A percentile compares a stretch with the other conserved stretches of the same genome.
These are phyloP conservation scores for Linum lewisii DNA, from an alignment of 345 rosid genomes.

Conservation along the genomic window DNA sequence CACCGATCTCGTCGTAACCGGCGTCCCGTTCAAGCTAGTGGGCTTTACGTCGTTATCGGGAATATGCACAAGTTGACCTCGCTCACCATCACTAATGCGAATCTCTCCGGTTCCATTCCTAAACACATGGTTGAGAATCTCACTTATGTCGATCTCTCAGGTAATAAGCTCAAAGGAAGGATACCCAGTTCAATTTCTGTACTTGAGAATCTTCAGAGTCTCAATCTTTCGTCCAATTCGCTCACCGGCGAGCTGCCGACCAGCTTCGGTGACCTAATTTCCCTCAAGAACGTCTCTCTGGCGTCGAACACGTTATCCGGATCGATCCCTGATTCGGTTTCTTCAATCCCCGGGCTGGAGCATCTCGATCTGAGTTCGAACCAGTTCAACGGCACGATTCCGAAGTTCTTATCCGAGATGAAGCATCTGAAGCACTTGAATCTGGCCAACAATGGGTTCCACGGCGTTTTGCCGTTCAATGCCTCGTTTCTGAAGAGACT, in stretches of 20 bases:
- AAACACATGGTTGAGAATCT: constrained; percentile 39
- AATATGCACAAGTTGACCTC: constrained; percentile 52
- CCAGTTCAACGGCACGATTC: constrained; percentile 82
- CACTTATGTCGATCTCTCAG: constrained; percentile 68
- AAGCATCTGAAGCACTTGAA: constrained; percentile 59
- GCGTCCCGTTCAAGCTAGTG: constrained; percentile 49
- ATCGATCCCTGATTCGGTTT: constrained; percentile 63
- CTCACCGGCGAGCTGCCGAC: constrained; percentile 62
- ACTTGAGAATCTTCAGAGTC: constrained; percentile 50
- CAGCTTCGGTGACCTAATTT: constrained; percentile 54
- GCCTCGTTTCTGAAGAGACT: constrained; percentile 51
- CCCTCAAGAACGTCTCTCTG: constrained; percentile 57
- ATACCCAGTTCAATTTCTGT: constrained; percentile 63
- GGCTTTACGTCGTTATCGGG: constrained; percentile 66
- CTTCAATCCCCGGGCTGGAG: constrained; percentile 59
- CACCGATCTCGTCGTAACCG: constrained; percentile 59
- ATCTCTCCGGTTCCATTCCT: constrained; percentile 57
- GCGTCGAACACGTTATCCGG: constrained; percentile 78
- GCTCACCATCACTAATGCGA: constrained; percentile 54
- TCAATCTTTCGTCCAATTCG: constrained; percentile 55
- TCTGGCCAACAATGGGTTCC: constrained; percentile 60
- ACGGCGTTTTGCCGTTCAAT: constrained; percentile 83
- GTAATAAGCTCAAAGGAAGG: constrained; percentile 53
- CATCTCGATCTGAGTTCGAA: constrained; percentile 85
- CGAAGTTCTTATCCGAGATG: constrained; percentile 57